These are phyloP conservation scores for Colletotrichum camelliae DNA, from an alignment of 2,329 filamentous ascomycete species.

Conservation along the genomic window DNA sequence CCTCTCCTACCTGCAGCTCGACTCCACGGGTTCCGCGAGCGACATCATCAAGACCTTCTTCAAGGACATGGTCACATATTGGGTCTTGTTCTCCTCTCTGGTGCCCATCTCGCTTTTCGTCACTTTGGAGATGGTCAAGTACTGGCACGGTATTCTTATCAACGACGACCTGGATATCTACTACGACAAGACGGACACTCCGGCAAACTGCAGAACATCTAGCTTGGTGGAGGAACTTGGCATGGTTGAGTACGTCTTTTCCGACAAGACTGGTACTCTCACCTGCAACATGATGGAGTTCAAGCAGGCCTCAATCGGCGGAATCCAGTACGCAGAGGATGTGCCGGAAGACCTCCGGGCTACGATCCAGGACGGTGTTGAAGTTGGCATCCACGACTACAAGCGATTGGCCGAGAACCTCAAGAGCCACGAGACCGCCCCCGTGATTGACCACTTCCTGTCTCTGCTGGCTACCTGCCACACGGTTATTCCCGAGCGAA, in stretches of 20 bases:
- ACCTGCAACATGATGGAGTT: slow-evolving; percentile 99
- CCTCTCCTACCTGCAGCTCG: slow-evolving; percentile 76
- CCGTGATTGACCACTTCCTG: slow-evolving; percentile 79
- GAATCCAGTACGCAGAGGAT: slow-evolving; percentile 91
- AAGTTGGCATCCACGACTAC: slow-evolving; percentile 85
- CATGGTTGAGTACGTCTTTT: slow-evolving; percentile 99
- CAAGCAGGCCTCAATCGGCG: slow-evolving; percentile 90
- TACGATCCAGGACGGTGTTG: slow-evolving; percentile 76
- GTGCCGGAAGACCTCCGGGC: slow-evolving; percentile 89
- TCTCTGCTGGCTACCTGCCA: slow-evolving; percentile 89
- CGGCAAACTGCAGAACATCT: slow-evolving; percentile 93
- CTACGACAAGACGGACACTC: slow-evolving; percentile 92
- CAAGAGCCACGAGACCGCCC: slow-evolving; percentile 56
- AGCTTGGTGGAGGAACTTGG: slow-evolving; percentile 96
- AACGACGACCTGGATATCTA: slow-evolving; percentile 98
- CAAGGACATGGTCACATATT: slow-evolving; percentile 95
- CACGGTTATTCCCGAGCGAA: slow-evolving; percentile 93
- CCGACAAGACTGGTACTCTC: slow-evolving; percentile 94
- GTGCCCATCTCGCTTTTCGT: slow-evolving; percentile 98
- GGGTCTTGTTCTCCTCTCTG: slow-evolving; percentile 95
- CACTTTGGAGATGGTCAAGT: slow-evolving; percentile 96
- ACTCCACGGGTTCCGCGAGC: slow-evolving; percentile 58
- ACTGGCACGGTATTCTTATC: slow-evolving; percentile 96
- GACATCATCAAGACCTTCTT: slow-evolving; percentile 80
- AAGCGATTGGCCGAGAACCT: slow-evolving; percentile 75